Evolutionary conservation across 1,284 basidiomycete species (phyloP), one percentile per base, ranked within the genome.

Genomic region (Puccinia hordei): DNA sequence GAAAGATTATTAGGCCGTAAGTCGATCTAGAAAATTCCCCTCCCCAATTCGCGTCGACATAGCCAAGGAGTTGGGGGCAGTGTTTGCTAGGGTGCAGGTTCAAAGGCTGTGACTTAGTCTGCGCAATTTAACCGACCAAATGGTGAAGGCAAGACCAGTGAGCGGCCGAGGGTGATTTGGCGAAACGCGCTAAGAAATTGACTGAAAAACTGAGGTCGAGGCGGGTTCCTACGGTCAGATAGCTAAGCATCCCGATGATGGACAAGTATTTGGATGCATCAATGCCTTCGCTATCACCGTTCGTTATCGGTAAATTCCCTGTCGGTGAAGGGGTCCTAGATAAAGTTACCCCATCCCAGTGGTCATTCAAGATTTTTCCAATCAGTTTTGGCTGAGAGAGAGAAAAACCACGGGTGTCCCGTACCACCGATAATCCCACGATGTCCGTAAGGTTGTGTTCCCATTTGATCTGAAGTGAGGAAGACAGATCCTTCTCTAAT

Each of bases 171-270:
- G 41, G 41, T 6, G 41, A 6, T 13, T 65, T 51, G 0, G 75
- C 69, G 35, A 57, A 78, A 1, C 75, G 49, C 2, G 75, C n/a
- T n/a, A n/a, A n/a, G n/a, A n/a, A n/a, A n/a, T n/a, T n/a, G n/a
- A n/a, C n/a, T n/a, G n/a, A n/a, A n/a, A n/a, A n/a, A n/a, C n/a
- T n/a, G n/a, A n/a, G n/a, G n/a, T n/a, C n/a, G n/a, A n/a, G n/a
- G n/a, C n/a, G n/a, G n/a, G n/a, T n/a, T n/a, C 75, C 41, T 8
- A 44, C 41, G 8, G 41, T 13, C 6, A 78, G 8, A 24, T 78
- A 78, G 27, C 65, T 78, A 0, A 78, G 51, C n/a, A n/a, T n/a
- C n/a, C n/a, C n/a, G n/a, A 78, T 66, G 9, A 78, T 19, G 0
- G n/a, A n/a, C n/a, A 68, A 19, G n/a, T 68, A 78, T 17, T 38